phyloP scores from a whole-genome alignment of 2,329 filamentous ascomycete species.

The Apiospora rasikravindrae region DNA sequence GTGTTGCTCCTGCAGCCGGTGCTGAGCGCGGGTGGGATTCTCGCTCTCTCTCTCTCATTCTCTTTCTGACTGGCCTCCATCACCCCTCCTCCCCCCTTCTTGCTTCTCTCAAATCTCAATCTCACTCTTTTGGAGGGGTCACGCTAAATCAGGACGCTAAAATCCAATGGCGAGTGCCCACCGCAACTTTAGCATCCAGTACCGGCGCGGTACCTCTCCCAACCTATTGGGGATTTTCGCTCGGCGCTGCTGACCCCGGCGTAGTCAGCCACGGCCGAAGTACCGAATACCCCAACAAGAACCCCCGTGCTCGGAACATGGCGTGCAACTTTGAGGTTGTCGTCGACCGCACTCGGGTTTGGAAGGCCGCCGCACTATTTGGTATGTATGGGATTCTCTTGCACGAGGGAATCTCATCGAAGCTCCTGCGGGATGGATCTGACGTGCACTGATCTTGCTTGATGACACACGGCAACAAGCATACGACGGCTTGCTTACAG shows the following conservation, averaged over 20 bases:
- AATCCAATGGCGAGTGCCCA: slow-evolving; percentile 16
- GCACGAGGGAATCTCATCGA: neutral
- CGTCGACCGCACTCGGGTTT: slow-evolving; percentile 1
- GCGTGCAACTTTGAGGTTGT: slow-evolving; percentile 5
- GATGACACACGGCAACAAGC: neutral
- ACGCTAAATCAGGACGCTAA: slow-evolving; percentile 6
- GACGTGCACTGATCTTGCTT: neutral
- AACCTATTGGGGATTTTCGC: slow-evolving; percentile 1
- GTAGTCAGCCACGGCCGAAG: slow-evolving; percentile 1
- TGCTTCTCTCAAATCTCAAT: slow-evolving; percentile 12
- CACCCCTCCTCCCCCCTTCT: neutral
- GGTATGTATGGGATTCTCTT: neutral
- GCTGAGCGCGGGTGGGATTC: neutral
- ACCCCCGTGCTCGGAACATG: slow-evolving; percentile 9
- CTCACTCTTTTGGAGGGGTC: slow-evolving; percentile 17
- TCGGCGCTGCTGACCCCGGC: slow-evolving; percentile 7
- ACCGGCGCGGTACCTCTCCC: slow-evolving; percentile 9
- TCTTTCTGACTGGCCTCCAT: neutral
- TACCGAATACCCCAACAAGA: slow-evolving; percentile 19
- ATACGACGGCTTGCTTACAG: neutral
- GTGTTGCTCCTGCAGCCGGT: neutral
- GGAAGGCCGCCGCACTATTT: neutral
- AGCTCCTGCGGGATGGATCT: neutral
- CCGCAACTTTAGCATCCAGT: slow-evolving; percentile 11
- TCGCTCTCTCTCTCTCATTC: neutral